Percentiles rank a stretch among this genome's conserved stretches.
phyloP scores from a whole-genome alignment of 768 basidiomycete genomes.

The Suillus spraguei region DNA sequence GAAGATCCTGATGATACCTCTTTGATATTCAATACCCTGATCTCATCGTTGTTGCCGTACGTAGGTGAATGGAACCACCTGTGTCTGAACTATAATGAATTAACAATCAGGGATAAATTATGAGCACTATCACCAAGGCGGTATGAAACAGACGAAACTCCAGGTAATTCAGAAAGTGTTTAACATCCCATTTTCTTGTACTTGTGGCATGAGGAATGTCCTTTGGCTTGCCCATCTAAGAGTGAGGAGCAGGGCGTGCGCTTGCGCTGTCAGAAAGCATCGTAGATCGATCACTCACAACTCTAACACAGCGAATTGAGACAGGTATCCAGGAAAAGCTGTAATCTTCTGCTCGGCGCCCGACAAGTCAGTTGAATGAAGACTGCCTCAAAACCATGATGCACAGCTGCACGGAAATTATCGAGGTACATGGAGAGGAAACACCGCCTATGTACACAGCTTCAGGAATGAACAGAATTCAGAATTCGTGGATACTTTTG shows the following conservation, averaged over 20 bases:
- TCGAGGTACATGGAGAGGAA: not conserved
- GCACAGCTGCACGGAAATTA: not conserved
- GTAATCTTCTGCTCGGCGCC: not conserved
- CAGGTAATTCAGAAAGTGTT: not conserved
- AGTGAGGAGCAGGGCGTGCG: not conserved
- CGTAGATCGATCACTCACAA: not conserved
- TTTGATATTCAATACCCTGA: not conserved
- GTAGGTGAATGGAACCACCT: not conserved
- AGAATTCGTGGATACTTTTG: not conserved
- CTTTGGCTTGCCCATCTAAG: not conserved
- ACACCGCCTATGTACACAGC: not conserved
- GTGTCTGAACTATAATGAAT: not conserved
- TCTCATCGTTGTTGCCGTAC: not conserved
- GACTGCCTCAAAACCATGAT: not conserved
- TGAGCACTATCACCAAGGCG: not conserved
- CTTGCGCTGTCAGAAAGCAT: not conserved
- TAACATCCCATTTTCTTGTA: not conserved
- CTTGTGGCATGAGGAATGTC: not conserved
- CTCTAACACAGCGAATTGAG: not conserved
- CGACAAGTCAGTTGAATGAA: not conserved
- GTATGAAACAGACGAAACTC: not conserved
- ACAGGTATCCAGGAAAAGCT: not conserved
- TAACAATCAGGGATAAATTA: not conserved
- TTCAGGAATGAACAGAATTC: not conserved
- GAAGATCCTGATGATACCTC: conserved; percentile 30